phyloP scores from a whole-genome alignment of 2,329 filamentous ascomycete species.

The Aspergillus pseudoterreus region DNA sequence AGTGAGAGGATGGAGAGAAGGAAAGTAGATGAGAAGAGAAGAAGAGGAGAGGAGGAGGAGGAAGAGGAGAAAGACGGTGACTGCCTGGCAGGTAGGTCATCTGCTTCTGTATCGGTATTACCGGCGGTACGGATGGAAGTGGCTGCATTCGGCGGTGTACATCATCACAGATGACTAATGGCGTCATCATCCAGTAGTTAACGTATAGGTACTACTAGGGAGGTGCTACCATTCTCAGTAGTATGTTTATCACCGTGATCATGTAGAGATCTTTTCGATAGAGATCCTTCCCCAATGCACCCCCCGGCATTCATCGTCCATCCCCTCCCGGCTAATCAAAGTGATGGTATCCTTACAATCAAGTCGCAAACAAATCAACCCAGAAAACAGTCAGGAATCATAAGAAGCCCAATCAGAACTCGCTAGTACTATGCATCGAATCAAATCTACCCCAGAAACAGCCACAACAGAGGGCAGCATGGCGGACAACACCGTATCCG shows the following conservation, averaged over 20 bases:
- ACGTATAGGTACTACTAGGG: too few species aligned
- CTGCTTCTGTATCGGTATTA: conserved; percentile 4
- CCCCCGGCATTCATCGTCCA: too few species aligned
- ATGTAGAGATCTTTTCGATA: too few species aligned
- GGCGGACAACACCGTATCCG: conserved; percentile 19
- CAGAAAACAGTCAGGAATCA: conserved; percentile 6
- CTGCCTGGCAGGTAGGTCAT: conserved; percentile 13
- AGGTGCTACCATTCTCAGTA: too few species aligned
- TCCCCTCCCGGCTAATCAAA: not conserved
- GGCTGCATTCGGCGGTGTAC: conserved; percentile 22
- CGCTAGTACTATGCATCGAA: conserved; percentile 24
- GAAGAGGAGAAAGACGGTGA: conserved; percentile 13
- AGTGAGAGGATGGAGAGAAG: not conserved
- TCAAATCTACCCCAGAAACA: conserved; percentile 20
- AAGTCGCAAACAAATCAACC: conserved; percentile 5
- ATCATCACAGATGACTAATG: not conserved
- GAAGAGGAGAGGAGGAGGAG: conserved; percentile 13
- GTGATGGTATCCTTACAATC: conserved; percentile 8
- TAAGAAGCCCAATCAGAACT: conserved; percentile 9
- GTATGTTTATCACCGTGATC: too few species aligned
- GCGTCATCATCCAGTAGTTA: too few species aligned
- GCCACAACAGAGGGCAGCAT: conserved; percentile 9
- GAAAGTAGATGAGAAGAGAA: not conserved
- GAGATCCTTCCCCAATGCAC: too few species aligned
- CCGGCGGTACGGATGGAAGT: not conserved